Evolutionary conservation across 805 yeast genomes (phyloP).

Genomic region (Pichia rugopelliculosa): DNA sequence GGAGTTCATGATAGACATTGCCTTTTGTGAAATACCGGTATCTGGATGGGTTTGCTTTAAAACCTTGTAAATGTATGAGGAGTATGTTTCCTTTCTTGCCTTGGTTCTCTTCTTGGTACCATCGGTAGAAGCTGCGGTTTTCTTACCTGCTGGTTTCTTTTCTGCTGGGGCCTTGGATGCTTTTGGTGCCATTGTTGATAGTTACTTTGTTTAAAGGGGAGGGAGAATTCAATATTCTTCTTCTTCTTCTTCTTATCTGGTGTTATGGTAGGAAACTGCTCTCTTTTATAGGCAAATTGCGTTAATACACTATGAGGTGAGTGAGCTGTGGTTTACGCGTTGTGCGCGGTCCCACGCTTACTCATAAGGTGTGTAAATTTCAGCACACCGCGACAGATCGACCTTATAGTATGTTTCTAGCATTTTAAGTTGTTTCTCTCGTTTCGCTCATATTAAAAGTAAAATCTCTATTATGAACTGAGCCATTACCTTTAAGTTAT

Average conservation of each 20-base stretch:
- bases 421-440: not conserved
- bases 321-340: not conserved
- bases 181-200: constrained; percentile 54
- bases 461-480: not conserved
- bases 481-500: not conserved
- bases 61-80: constrained; percentile 96
- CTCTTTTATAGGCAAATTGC: not conserved
- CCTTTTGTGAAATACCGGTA: constrained; percentile 97
- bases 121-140: constrained; percentile 68
- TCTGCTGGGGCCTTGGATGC: constrained; percentile 95
- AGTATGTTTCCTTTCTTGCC: constrained; percentile 96
- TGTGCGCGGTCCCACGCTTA: not conserved
- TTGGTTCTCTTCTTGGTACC: constrained; percentile 80
- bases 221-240: not conserved
- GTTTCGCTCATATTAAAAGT: not conserved
- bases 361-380: not conserved
- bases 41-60: constrained; percentile 99
- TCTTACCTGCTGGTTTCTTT: constrained; percentile 88
- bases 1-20: constrained; percentile 98
- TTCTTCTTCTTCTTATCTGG: too few relatives aligned
- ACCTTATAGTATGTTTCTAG: not conserved
- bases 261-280: not conserved
- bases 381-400: not conserved
- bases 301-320: not conserved
- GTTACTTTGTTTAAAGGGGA: not conserved